These are phyloP conservation scores for Tarenaya hassleriana DNA, from an alignment of 345 rosid genomes.

Conservation along the genomic window DNA sequence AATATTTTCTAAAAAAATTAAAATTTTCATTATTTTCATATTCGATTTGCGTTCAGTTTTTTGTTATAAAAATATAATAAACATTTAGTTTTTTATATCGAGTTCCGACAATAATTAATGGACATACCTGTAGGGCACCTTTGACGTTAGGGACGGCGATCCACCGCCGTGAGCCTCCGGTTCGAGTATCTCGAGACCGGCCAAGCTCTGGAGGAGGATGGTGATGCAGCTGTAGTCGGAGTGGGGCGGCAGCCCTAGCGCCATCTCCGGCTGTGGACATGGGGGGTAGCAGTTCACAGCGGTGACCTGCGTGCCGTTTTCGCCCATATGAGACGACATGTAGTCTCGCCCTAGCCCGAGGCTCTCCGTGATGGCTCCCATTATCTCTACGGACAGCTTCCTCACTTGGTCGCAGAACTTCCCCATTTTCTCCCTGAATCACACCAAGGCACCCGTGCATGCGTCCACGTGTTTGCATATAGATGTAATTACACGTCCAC, in stretches of 20 bases:
- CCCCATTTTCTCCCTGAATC: slow-evolving; percentile 51
- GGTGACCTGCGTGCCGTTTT: slow-evolving; percentile 53
- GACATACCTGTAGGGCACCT: slow-evolving; percentile 47
- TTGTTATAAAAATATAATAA: too few relatives aligned
- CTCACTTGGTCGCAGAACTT: slow-evolving; percentile 34
- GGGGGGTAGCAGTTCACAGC: slow-evolving; percentile 56
- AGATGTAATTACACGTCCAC: too few relatives aligned
- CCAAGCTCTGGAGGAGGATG: slow-evolving; percentile 44
- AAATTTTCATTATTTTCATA: too few relatives aligned
- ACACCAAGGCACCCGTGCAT: neutral
- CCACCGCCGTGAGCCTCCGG: slow-evolving; percentile 31
- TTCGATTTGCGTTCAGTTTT: too few relatives aligned
- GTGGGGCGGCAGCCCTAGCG: slow-evolving; percentile 57
- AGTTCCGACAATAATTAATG: too few relatives aligned
- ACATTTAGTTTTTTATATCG: too few relatives aligned
- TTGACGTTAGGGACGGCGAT: slow-evolving; percentile 31
- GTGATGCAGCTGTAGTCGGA: slow-evolving; percentile 60
- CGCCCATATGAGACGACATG: slow-evolving; percentile 32
- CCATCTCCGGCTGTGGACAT: slow-evolving; percentile 40
- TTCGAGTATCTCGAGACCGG: slow-evolving; percentile 52
- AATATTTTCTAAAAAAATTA: neutral
- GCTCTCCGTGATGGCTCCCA: slow-evolving; percentile 45
- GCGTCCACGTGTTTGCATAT: too few relatives aligned
- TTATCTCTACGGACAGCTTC: slow-evolving; percentile 38
- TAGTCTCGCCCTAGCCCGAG: slow-evolving; percentile 43